Conservation (phyloP, 306 rosid species). For the Castanea mollissima region DNA sequence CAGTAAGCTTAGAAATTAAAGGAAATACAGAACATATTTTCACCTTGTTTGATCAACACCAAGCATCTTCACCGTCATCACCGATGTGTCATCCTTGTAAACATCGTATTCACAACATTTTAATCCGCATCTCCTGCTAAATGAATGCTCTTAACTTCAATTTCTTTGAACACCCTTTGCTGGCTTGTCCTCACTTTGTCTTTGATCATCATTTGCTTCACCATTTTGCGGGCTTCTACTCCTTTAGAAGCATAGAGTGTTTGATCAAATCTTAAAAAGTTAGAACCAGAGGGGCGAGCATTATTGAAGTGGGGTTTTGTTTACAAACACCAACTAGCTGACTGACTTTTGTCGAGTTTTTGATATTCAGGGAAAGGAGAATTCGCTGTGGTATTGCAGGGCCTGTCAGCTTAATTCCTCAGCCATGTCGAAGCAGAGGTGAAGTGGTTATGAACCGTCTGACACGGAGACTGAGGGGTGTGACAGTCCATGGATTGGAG, state of each 20-base stretch:
- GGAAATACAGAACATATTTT: not conserved
- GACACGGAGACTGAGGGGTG: conserved; percentile 78
- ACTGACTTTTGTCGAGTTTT: not conserved
- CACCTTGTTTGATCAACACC: conserved; percentile 15
- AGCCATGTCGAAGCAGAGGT: conserved; percentile 43
- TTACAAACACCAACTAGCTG: not conserved
- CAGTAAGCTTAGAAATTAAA: conserved; percentile 18
- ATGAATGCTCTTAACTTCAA: not conserved
- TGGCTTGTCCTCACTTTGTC: conserved; percentile 14
- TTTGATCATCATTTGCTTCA: not conserved
- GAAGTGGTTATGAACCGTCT: conserved; percentile 90
- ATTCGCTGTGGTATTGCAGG: conserved; percentile 18
- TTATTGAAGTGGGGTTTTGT: not conserved
- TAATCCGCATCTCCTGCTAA: not conserved
- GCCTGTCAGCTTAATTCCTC: conserved; percentile 28
- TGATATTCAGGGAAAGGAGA: conserved; percentile 32
- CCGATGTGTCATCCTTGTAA: conserved; percentile 37
- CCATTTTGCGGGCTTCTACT: conserved; percentile 2
- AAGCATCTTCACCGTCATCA: conserved; percentile 34
- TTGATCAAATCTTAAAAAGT: not conserved
- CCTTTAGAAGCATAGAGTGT: not conserved
- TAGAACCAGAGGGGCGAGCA: not conserved
- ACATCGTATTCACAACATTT: conserved; percentile 32
- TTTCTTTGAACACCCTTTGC: conserved; percentile 18
- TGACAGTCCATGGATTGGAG: conserved; percentile 53